Base-by-base conservation (phyloP, 164 flowering plant species). In the Dillenia suffruticosa region DNA sequence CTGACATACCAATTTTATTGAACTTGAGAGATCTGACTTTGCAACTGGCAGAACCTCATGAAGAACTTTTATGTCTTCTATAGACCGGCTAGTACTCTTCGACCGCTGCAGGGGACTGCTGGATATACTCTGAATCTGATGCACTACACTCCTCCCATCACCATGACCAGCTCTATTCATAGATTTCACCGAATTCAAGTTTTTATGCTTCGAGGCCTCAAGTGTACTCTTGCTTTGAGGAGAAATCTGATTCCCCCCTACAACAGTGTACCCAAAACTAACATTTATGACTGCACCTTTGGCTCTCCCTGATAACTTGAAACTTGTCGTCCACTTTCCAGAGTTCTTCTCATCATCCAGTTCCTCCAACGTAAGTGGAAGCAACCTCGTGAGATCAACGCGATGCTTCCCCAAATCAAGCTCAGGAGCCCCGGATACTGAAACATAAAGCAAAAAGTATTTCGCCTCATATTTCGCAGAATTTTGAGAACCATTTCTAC, bases 401-500 rank as follows among this genome's bases (percentile, higher is more conserved):
- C 92, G 76, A 64, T 95, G 97, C 79, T 90, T 88, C 52, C 97
- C 99, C 52, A 95, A 70, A 77, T 92, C 99, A 63, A 82, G 67
- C 51, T 82, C 94, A 8, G 84, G 77, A 1, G 69, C 64, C 60
- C 80, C 89, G 65, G 69, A 70, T 44, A 83, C 69, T 3, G 83
- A 69, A 43, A 77, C 94, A 72, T 73, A 86, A 11, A 95, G 70
- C 81, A 92, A 71, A 63, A 83, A 88, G 62, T 85, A 86, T 59
- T 87, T 92, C 0, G 99, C 90, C 59, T 95, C 99, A 71, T 92
- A 95, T 77, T 92, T 95, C 3, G 90, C 94, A 9, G 90, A 86
- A 60, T 90, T 87, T 59, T 84, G 88, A 9, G 88, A 84, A 15
- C 97, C 96, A 69, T 61, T 88, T 66, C 89, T 77, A 63, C 85